phyloP scores from a whole-genome alignment of 352 stramenopile species.

The Globisporangium barbulae region DNA sequence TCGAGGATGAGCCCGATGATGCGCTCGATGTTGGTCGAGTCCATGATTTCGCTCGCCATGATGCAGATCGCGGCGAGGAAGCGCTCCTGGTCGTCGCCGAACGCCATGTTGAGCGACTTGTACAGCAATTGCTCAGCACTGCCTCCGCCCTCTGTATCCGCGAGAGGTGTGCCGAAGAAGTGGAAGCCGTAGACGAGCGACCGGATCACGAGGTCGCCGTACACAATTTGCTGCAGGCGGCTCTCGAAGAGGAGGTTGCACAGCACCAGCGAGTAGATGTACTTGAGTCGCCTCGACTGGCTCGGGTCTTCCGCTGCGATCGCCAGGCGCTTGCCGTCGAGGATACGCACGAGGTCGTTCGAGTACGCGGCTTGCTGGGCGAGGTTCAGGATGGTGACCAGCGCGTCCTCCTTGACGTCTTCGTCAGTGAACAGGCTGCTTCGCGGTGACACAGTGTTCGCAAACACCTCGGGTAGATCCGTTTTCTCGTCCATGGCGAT shows the following conservation, averaged over 20 bases:
- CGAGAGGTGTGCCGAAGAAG: slow-evolving; percentile 24
- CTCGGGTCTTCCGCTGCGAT: slow-evolving; percentile 28
- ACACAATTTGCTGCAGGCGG: slow-evolving; percentile 59
- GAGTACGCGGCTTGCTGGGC: slow-evolving; percentile 42
- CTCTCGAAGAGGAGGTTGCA: slow-evolving; percentile 72
- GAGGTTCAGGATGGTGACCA: slow-evolving; percentile 65
- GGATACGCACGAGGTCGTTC: slow-evolving; percentile 46
- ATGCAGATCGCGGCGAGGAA: slow-evolving; percentile 67
- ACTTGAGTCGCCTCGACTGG: slow-evolving; percentile 44
- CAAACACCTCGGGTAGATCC: neutral
- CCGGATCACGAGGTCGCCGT: slow-evolving; percentile 49
- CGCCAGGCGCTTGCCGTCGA: slow-evolving; percentile 56
- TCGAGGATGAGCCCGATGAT: slow-evolving; percentile 50
- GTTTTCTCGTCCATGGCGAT: slow-evolving; percentile 10
- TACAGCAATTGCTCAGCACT: slow-evolving; percentile 18
- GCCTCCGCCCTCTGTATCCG: slow-evolving; percentile 3
- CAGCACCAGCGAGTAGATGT: slow-evolving; percentile 57
- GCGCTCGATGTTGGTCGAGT: slow-evolving; percentile 51
- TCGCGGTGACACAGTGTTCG: neutral
- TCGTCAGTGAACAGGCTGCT: slow-evolving; percentile 20
- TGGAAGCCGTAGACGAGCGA: slow-evolving; percentile 54
- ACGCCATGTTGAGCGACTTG: slow-evolving; percentile 40
- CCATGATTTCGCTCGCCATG: slow-evolving; percentile 63
- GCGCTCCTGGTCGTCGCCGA: slow-evolving; percentile 57
- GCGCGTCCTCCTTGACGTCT: slow-evolving; percentile 60